These are phyloP conservation scores for Leccinum ochraceum DNA, from an alignment of 768 basidiomycete genomes.

Conservation along the genomic window DNA sequence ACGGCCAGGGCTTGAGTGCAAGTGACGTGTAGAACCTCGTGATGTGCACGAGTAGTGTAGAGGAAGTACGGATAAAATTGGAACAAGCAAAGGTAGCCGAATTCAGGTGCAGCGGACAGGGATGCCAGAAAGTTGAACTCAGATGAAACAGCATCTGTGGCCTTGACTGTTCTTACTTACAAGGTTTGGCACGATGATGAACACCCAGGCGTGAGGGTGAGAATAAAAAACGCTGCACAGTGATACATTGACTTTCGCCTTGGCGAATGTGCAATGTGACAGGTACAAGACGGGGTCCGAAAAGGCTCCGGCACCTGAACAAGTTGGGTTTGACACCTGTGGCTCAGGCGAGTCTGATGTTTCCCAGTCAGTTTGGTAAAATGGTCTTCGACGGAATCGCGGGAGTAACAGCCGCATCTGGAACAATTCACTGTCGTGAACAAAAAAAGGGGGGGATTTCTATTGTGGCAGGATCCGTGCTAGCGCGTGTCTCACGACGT, in stretches of 20 bases:
- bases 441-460: not conserved
- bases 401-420: conserved; percentile 2
- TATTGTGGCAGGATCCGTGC: conserved; percentile 29
- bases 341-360: not conserved
- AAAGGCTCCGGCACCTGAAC: not conserved
- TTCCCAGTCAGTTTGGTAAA: conserved; percentile 7
- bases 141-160: not conserved
- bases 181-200: not conserved
- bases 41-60: not conserved
- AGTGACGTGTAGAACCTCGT: not conserved
- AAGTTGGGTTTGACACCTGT: not conserved
- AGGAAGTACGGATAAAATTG: not conserved
- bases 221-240: not conserved
- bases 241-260: not conserved
- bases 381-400: conserved; percentile 4
- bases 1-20: not conserved
- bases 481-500: conserved; percentile 46
- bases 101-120: not conserved
- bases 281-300: not conserved
- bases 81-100: not conserved
- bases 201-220: not conserved
- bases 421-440: not conserved
- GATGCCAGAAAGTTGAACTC: not conserved
- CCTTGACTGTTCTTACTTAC: not conserved
- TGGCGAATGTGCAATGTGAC: not conserved